Evolutionary conservation across 1,139 yeast genomes (phyloP).

Genomic region (Kodamaea alishanica): DNA sequence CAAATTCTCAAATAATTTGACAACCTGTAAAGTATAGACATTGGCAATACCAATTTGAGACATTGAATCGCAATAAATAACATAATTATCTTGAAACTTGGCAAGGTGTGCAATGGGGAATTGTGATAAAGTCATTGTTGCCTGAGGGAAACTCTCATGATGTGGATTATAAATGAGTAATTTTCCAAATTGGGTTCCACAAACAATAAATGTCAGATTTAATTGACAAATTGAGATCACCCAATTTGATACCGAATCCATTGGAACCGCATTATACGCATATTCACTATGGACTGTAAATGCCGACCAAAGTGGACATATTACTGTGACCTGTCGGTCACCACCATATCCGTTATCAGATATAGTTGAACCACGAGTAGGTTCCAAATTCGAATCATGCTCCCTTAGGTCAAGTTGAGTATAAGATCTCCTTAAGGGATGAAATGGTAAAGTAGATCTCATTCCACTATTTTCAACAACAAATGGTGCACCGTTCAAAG

Average conservation of each 20-base stretch:
- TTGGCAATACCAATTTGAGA: conserved; percentile 32
- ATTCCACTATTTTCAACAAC: conserved; percentile 8
- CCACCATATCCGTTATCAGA: not conserved
- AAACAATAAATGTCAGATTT: conserved; percentile 16
- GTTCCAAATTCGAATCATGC: not conserved
- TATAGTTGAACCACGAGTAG: not conserved
- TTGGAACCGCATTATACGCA: conserved; percentile 18
- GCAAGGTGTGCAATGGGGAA: conserved; percentile 26
- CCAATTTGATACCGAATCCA: conserved; percentile 22
- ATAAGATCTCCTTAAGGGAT: conserved; percentile 12
- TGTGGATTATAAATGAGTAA: conserved; percentile 21
- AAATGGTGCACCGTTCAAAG: conserved; percentile 4
- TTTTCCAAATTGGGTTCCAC: conserved; percentile 37
- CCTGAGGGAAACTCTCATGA: conserved; percentile 10
- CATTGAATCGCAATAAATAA: conserved; percentile 30
- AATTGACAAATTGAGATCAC: conserved; percentile 20
- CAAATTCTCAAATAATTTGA: conserved; percentile 21
- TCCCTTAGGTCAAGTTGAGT: conserved; percentile 11
- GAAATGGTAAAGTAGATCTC: conserved; percentile 3
- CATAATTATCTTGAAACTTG: conserved; percentile 18
- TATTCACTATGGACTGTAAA: conserved; percentile 16
- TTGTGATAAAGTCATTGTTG: conserved; percentile 22
- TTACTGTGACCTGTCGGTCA: conserved; percentile 19
- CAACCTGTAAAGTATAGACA: conserved; percentile 16
- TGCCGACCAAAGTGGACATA: conserved; percentile 23